These are phyloP conservation scores for Hypericum perforatum DNA, from an alignment of 345 rosid genomes.

Conservation along the genomic window DNA sequence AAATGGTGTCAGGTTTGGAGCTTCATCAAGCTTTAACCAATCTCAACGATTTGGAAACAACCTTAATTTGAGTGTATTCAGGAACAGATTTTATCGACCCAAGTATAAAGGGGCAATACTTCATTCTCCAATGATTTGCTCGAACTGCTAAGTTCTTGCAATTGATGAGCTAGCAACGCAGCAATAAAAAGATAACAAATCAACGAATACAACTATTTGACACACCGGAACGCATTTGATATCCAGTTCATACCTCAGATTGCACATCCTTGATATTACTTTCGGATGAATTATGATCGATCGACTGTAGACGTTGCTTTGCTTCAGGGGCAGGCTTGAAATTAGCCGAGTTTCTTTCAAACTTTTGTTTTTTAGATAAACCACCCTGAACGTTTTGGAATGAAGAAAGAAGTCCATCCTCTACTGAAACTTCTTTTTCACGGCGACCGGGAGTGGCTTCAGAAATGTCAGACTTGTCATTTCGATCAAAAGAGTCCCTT, in stretches of 20 bases:
- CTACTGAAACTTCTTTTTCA: conserved; percentile 10
- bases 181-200: not conserved
- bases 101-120: conserved; percentile 30
- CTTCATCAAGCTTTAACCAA: no score
- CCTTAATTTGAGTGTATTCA: no score
- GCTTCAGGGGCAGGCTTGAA: conserved; percentile 29
- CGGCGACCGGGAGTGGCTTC: conserved; percentile 44
- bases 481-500: conserved; percentile 30
- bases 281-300: conserved; percentile 26
- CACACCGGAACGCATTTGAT: not conserved
- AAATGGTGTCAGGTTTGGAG: no score
- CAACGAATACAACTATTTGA: conserved; percentile 1
- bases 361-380: conserved; percentile 39
- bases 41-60: no score
- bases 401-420: conserved; percentile 1
- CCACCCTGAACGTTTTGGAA: conserved; percentile 29
- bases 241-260: conserved; percentile 26
- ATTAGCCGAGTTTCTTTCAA: conserved; percentile 32
- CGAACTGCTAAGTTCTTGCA: not conserved
- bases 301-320: conserved; percentile 29
- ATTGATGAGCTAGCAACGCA: conserved; percentile 2
- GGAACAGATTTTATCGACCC: not conserved
- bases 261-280: conserved; percentile 41
- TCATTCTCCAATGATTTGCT: conserved; percentile 26
- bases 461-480: conserved; percentile 40